These are phyloP conservation scores for Boletus tomentosulus DNA, from an alignment of 768 basidiomycete genomes.

Conservation along the genomic window DNA sequence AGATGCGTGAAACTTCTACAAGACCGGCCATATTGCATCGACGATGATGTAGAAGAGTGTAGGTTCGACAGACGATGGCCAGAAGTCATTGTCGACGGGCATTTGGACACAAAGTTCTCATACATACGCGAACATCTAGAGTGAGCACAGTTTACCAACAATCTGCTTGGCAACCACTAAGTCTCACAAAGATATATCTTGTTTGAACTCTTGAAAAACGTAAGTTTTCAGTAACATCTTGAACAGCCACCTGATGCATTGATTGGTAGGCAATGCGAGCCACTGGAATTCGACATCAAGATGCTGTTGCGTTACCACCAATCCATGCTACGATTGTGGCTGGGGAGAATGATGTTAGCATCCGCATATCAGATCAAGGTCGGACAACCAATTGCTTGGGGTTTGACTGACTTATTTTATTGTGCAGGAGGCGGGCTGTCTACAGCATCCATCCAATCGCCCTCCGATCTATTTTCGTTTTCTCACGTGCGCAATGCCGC, in stretches of 20 bases:
- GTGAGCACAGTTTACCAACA: conserved; percentile 36
- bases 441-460: conserved; percentile 48
- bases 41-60: conserved; percentile 33
- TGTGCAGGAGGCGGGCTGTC: conserved; percentile 66
- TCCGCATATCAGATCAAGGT: conserved; percentile 94
- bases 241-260: background rate
- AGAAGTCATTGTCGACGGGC: conserved; percentile 69
- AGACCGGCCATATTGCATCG: conserved; percentile 42
- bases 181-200: conserved; percentile 61
- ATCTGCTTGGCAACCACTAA: conserved; percentile 1
- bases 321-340: conserved; percentile 75
- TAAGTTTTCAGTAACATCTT: conserved; percentile 32
- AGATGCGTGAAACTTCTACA: conserved; percentile 59
- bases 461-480: conserved; percentile 85
- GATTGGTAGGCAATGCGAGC: conserved; percentile 63
- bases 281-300: conserved; percentile 49
- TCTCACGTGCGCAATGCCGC: conserved; percentile 78
- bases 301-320: conserved; percentile 45
- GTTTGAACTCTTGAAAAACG: conserved; percentile 89
- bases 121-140: conserved; percentile 88
- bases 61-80: conserved; percentile 44
- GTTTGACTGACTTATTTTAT: conserved; percentile 2
- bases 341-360: conserved; percentile 65
- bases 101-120: conserved; percentile 63
- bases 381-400: background rate